Conservation (phyloP, 2,329 filamentous ascomycete genomes). For the Cladorrhinum sp. region DNA sequence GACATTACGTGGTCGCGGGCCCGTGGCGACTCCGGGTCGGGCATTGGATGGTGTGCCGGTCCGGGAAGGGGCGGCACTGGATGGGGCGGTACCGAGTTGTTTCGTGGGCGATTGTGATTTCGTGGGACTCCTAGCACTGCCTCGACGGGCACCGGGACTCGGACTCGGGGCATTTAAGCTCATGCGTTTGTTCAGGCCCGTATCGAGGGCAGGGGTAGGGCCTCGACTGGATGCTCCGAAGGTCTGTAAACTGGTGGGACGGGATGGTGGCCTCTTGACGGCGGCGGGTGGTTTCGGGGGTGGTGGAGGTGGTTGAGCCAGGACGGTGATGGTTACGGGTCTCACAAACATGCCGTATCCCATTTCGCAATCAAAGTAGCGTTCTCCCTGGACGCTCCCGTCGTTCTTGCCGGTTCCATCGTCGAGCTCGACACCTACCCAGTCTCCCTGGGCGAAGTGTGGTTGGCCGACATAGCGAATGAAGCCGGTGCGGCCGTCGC, state of each 20-base stretch:
- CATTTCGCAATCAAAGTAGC: conserved; percentile 84
- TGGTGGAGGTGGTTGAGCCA: conserved; percentile 48
- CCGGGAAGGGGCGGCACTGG: conserved; percentile 58
- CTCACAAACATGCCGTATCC: conserved; percentile 81
- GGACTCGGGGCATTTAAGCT: conserved; percentile 71
- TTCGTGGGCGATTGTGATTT: conserved; percentile 83
- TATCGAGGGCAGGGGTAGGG: conserved; percentile 45
- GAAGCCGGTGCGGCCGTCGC: conserved; percentile 70
- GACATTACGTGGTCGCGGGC: conserved; percentile 53
- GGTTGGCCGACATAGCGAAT: conserved; percentile 81
- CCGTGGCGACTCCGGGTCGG: conserved; percentile 37
- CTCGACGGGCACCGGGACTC: conserved; percentile 56
- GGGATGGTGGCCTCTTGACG: conserved; percentile 35
- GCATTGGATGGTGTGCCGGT: conserved; percentile 63
- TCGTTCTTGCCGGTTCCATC: conserved; percentile 87
- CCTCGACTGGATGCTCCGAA: conserved; percentile 38
- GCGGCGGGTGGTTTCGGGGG: conserved; percentile 29
- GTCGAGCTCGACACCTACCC: conserved; percentile 86
- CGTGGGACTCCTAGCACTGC: conserved; percentile 64
- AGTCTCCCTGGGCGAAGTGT: conserved; percentile 75
- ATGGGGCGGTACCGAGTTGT: conserved; percentile 55
- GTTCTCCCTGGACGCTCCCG: conserved; percentile 79
- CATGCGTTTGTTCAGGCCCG: conserved; percentile 58
- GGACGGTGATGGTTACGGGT: conserved; percentile 62
- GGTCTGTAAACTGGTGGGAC: conserved; percentile 49